These are phyloP conservation scores for Melastoma candidum DNA, from an alignment of 441 rosid genomes.

Conservation along the genomic window DNA sequence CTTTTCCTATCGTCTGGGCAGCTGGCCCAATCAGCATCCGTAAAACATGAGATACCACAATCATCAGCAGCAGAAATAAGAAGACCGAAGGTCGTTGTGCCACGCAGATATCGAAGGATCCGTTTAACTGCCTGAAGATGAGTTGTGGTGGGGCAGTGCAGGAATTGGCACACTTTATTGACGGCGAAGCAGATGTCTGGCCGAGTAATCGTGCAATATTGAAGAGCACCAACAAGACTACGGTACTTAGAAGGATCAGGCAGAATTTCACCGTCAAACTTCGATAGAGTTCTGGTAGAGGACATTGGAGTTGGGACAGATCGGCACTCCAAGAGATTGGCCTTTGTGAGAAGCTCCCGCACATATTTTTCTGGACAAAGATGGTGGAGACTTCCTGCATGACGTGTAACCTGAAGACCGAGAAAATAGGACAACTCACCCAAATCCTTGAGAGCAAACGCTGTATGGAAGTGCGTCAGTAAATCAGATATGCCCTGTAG, in stretches of 20 bases:
- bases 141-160: no score
- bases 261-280: not conserved
- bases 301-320: no score
- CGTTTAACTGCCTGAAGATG: no score
- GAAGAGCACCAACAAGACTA: not conserved
- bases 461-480: not conserved
- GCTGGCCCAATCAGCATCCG: no score
- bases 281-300: not conserved
- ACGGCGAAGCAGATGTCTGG: no score
- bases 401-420: not conserved
- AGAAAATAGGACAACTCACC: not conserved
- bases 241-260: not conserved
- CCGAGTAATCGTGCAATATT: no score
- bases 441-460: not conserved
- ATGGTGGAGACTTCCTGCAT: not conserved
- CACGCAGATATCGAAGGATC: no score
- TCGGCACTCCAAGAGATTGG: not conserved
- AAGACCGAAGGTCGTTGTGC: not conserved
- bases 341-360: not conserved
- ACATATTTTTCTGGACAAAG: conserved; percentile 4
- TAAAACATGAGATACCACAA: no score
- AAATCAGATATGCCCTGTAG: not conserved
- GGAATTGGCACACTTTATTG: no score
- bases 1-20: no score
- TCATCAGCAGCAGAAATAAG: no score